Base-by-base conservation (phyloP, 371 early-diverging fungal species). In the Saksenaea vasiformis region DNA sequence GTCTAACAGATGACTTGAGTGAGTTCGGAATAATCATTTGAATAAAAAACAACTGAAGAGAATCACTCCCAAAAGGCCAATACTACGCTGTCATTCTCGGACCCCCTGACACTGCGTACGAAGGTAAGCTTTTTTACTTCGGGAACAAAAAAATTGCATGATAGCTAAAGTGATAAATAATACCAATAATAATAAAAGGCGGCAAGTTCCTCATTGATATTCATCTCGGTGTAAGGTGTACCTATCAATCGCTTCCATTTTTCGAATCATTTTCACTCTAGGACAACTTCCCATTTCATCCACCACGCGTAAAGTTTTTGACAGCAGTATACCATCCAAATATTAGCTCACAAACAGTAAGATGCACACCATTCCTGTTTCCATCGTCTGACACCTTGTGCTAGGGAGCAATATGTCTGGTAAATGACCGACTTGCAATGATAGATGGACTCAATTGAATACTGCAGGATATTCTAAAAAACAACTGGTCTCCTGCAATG, bases 341-440 rank as follows among this genome's bases (percentile, higher is more conserved):
- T 22, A 47, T 47, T 19, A 47, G 51, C 11, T 47, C 51, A 22
- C 51, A 47, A 47, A 47, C 51, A 47, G 51, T 47, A 47, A 47
- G 51, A 5, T 47, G 10, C 3, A 5, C 51, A 47, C 22, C 22
- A n/a, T 47, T 10, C 3, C 1, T 47, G 8, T 22, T 22, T 47
- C 3, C 22, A 10, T 47, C 10, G 8, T 47, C 22, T 22, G n/a
- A 10, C 10, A n/a, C 24, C 22, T n/a, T 22, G 8, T 26, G 10
- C 4, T 47, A 47, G 51, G 51, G 51, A 5, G 51, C 24, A 5
- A 47, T 47, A 10, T 47, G 51, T 22, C 22, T 47, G 51, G 51
- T 47, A 47, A 47, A 10, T 19, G 22, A 19, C 1, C 3, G 22
- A 5, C 19, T 3, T 47, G 14, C 19, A 19, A 39, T 14, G n/a